Conservation (phyloP, 2,329 filamentous ascomycete genomes). For the Trichoderma sp. region DNA sequence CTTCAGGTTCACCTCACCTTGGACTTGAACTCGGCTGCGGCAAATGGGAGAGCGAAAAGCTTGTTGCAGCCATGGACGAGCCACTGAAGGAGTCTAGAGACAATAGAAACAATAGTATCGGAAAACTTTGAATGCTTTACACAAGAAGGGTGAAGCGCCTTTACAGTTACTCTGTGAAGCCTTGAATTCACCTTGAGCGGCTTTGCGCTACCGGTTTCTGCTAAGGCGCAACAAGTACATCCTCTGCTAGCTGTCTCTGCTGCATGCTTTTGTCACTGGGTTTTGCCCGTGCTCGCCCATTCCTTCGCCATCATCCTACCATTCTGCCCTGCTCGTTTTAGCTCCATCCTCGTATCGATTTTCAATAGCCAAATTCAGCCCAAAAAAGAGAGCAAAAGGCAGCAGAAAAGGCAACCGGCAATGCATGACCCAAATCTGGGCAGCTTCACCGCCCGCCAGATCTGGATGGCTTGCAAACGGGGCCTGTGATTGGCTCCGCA, state of each 20-base stretch:
- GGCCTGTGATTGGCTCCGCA: conserved; percentile 17
- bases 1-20: conserved; percentile 1
- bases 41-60: neutral
- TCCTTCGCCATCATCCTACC: conserved; percentile 5
- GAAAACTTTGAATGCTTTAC: no score
- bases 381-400: neutral
- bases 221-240: no score
- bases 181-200: no score
- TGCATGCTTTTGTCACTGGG: no score
- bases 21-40: neutral
- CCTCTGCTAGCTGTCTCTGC: no score
- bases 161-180: no score
- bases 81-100: no score
- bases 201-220: no score
- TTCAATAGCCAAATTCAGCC: neutral
- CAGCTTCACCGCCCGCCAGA: conserved; percentile 27
- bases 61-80: neutral
- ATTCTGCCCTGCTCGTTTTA: neutral
- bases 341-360: neutral
- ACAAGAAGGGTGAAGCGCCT: neutral
- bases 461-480: conserved; percentile 19
- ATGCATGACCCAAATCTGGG: conserved; percentile 17
- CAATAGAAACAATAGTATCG: no score
- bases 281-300: neutral
- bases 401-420: neutral